phyloP scores from a whole-genome alignment of 305 asterid species.

The Fraxinus ornus region DNA sequence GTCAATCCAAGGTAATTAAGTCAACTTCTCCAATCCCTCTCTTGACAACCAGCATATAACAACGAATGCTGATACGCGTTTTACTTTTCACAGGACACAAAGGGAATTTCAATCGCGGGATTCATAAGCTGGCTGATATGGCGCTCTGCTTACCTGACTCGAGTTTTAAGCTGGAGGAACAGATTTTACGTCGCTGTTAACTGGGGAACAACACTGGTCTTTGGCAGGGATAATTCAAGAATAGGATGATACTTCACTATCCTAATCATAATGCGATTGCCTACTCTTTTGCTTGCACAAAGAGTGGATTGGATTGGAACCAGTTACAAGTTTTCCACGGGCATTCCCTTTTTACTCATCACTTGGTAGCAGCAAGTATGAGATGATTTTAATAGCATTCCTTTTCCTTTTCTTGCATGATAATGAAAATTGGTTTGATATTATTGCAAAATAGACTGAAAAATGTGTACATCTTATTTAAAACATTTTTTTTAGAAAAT shows the following conservation, averaged over 20 bases:
- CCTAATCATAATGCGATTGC: background rate
- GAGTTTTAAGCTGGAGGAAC: conserved; percentile 93
- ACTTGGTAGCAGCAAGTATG: background rate
- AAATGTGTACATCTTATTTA: background rate
- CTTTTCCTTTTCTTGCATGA: background rate
- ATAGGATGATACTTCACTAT: conserved; percentile 30
- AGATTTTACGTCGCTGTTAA: conserved; percentile 78
- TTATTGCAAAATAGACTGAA: background rate
- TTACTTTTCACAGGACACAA: conserved; percentile 47
- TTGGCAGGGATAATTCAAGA: conserved; percentile 83
- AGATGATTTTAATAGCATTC: background rate
- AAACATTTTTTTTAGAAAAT: background rate
- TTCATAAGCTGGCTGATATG: conserved; percentile 76
- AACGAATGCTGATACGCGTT: background rate
- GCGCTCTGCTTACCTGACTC: conserved; percentile 87
- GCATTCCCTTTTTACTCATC: background rate
- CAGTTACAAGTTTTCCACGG: background rate
- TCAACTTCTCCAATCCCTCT: background rate
- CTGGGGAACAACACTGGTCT: conserved; percentile 85
- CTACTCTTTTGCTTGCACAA: background rate
- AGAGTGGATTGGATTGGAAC: background rate
- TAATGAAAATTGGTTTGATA: background rate
- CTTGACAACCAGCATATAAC: background rate
- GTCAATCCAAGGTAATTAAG: conserved; percentile 61
- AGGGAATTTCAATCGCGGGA: conserved; percentile 72